These are phyloP conservation scores for Tolypocladium ovalisporum DNA, from an alignment of 2,329 filamentous ascomycete genomes.

Conservation along the genomic window DNA sequence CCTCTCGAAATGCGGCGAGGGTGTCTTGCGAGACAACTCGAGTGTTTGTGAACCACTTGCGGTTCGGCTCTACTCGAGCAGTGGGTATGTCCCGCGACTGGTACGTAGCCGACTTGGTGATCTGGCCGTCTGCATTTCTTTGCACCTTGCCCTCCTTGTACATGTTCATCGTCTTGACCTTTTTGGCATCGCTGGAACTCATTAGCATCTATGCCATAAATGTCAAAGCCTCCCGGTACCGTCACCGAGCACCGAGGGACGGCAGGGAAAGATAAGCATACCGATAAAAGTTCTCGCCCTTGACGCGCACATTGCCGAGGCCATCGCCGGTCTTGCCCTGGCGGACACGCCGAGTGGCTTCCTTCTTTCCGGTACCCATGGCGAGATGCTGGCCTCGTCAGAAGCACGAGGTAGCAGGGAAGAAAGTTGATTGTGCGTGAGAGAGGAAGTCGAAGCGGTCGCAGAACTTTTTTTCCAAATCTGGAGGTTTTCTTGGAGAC, in stretches of 20 bases:
- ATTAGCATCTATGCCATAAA: constrained; percentile 5
- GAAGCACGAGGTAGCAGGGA: neutral
- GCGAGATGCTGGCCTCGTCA: constrained; percentile 12
- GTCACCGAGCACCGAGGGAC: neutral
- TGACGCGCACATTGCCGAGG: constrained; percentile 82
- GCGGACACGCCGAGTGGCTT: constrained; percentile 68
- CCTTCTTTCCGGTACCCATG: constrained; percentile 92
- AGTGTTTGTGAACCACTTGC: constrained; percentile 97
- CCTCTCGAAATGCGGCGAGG: constrained; percentile 75
- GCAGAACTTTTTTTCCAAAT: neutral
- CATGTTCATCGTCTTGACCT: constrained; percentile 80
- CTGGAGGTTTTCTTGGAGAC: neutral
- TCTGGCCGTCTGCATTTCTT: constrained; percentile 72
- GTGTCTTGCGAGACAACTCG: constrained; percentile 82
- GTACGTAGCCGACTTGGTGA: constrained; percentile 73
- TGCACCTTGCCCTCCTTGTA: constrained; percentile 78
- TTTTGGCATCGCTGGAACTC: constrained; percentile 55
- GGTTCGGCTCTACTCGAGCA: constrained; percentile 86
- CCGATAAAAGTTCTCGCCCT: constrained; percentile 98
- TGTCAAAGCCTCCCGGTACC: neutral
- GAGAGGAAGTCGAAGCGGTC: neutral
- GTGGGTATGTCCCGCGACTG: constrained; percentile 73
- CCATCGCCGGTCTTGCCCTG: constrained; percentile 79
- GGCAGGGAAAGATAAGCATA: constrained; percentile 23
- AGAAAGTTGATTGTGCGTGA: neutral